Percentiles rank a stretch among this genome's conserved stretches.
These are phyloP conservation scores for Phytophthora citricola DNA, from an alignment of 352 stramenopile species.

Conservation along the genomic window DNA sequence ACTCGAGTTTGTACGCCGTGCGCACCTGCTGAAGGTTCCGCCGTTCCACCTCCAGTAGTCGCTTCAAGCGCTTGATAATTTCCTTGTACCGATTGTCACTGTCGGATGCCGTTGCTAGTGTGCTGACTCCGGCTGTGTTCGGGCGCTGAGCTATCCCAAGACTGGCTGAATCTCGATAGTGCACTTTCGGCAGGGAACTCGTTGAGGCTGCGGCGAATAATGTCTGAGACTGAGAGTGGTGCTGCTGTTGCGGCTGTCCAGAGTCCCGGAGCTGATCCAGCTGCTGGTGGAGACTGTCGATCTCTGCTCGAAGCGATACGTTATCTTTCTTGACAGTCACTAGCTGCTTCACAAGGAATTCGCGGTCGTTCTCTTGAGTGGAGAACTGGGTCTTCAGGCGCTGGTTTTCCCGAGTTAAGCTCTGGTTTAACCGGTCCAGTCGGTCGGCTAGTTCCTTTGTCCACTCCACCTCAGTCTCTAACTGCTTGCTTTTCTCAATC, in stretches of 20 bases:
- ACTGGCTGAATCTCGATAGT: conserved; percentile 32
- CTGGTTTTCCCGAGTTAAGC: conserved; percentile 88
- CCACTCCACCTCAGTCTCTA: conserved; percentile 91
- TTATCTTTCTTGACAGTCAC: conserved; percentile 94
- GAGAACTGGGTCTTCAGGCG: conserved; percentile 92
- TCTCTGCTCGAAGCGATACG: conserved; percentile 68
- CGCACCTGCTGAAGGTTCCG: conserved; percentile 84
- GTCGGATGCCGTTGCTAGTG: conserved; percentile 30
- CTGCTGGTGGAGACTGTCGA: conserved; percentile 61
- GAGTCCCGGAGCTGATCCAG: conserved; percentile 56
- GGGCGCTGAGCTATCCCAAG: conserved; percentile 26
- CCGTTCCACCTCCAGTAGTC: conserved; percentile 88
- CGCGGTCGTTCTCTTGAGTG: conserved; percentile 93
- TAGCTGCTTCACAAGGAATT: conserved; percentile 93
- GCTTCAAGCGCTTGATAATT: conserved; percentile 92
- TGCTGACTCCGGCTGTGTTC: conserved; percentile 30
- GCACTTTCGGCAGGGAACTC: conserved; percentile 49
- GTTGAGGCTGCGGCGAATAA: conserved; percentile 41
- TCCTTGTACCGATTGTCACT: conserved; percentile 91
- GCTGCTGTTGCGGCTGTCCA: conserved; percentile 37
- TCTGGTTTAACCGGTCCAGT: conserved; percentile 92
- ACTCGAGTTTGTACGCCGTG: conserved; percentile 68
- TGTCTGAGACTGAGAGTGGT: conserved; percentile 30
- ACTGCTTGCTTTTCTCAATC: conserved; percentile 92
- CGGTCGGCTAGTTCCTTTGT: conserved; percentile 91